phyloP scores from a whole-genome alignment of 2,329 filamentous ascomycete genomes.

The Colletotrichum tropicale region DNA sequence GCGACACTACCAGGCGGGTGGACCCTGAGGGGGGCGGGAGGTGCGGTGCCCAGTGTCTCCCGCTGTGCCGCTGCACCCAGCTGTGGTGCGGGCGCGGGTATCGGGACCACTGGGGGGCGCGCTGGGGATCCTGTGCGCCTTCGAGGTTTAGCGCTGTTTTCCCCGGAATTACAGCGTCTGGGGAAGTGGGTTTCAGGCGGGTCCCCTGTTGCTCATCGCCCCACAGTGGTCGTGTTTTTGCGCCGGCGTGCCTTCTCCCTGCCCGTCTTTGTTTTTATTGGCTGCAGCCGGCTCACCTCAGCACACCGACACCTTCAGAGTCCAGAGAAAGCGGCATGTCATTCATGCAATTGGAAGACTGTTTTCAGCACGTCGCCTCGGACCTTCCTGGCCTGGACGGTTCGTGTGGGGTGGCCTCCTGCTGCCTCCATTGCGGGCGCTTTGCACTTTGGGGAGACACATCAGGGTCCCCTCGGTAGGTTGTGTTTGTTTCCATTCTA shows the following conservation, averaged over 20 bases:
- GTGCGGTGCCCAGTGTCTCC: neutral
- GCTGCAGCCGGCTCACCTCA: neutral
- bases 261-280: neutral
- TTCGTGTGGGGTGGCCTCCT: constrained; percentile 4
- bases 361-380: neutral
- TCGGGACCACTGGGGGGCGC: constrained; percentile 13
- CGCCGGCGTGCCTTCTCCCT: neutral
- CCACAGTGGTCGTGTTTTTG: neutral
- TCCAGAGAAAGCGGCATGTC: neutral
- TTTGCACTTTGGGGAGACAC: neutral
- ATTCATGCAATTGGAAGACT: neutral
- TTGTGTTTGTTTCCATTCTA: neutral
- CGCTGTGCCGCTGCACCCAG: neutral
- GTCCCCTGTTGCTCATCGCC: neutral
- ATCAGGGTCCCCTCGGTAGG: neutral
- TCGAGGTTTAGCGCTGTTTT: constrained; percentile 13
- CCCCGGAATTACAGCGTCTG: constrained; percentile 23
- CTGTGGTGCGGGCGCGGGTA: constrained; percentile 7
- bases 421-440: neutral
- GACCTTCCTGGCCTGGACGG: neutral
- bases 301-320: neutral
- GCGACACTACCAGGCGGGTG: neutral
- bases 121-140: neutral
- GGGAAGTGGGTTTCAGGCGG: constrained; percentile 20
- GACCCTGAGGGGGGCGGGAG: neutral